phyloP scores from a whole-genome alignment of 257 asterid species.

The Fraxinus quadrangulata region DNA sequence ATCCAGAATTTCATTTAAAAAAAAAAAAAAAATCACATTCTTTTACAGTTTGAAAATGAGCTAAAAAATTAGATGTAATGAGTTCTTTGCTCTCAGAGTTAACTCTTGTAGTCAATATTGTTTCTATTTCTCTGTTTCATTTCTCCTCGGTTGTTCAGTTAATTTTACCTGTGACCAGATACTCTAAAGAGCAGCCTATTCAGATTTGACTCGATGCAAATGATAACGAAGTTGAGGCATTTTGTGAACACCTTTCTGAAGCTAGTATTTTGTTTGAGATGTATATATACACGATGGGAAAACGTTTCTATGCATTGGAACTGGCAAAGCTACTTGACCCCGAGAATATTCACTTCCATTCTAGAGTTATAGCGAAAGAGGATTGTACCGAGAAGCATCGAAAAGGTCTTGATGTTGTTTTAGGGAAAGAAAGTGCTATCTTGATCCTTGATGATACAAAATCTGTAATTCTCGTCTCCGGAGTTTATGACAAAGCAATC shows the following conservation, averaged over 20 bases:
- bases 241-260: neutral
- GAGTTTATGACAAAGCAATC: neutral
- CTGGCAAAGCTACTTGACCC: conserved; percentile 25
- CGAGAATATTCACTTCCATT: conserved; percentile 2
- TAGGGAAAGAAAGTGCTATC: conserved; percentile 22
- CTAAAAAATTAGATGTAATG: no score
- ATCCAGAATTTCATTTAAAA: conserved; percentile 7
- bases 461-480: neutral
- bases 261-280: conserved; percentile 25
- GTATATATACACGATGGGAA: conserved; percentile 20
- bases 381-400: conserved; percentile 18
- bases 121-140: neutral
- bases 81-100: neutral
- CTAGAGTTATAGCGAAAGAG: conserved; percentile 22
- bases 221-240: neutral
- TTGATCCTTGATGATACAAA: neutral
- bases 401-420: conserved; percentile 18
- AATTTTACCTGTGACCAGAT: conserved; percentile 49
- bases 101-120: neutral
- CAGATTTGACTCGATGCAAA: neutral
- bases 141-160: neutral
- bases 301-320: conserved; percentile 25
- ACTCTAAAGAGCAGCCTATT: conserved; percentile 57
- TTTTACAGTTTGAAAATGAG: no score
- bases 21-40: no score